Percentiles rank a stretch among this genome's conserved stretches.
Evolutionary conservation across 768 basidiomycete genomes (phyloP).

Genomic region (Daedaleopsis nitida): DNA sequence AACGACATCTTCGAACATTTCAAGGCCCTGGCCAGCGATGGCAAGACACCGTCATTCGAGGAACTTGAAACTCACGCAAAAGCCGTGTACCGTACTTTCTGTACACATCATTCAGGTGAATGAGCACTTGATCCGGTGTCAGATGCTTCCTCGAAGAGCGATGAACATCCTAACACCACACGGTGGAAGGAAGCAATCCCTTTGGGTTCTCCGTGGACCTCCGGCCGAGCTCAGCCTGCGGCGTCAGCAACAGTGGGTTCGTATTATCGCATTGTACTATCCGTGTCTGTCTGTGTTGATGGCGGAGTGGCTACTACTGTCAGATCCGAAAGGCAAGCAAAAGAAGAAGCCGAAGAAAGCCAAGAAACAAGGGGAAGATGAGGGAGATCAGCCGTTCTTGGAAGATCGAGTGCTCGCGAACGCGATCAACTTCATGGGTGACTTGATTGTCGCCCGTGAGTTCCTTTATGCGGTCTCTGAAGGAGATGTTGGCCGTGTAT

Average conservation of each 20-base stretch:
- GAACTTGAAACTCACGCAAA: too few species aligned
- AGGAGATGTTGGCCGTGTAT: conserved; percentile 37
- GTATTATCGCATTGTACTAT: too few species aligned
- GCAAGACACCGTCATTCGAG: neutral
- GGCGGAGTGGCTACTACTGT: too few species aligned
- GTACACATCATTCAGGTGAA: too few species aligned
- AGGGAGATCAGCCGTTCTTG: conserved; percentile 10
- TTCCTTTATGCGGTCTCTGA: conserved; percentile 29
- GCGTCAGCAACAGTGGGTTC: too few species aligned
- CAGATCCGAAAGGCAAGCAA: too few species aligned
- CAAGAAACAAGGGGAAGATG: neutral
- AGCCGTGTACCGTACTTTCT: neutral
- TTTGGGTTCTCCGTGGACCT: too few species aligned
- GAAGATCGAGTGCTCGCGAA: conserved; percentile 31
- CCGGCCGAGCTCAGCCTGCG: too few species aligned
- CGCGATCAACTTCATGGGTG: conserved; percentile 22
- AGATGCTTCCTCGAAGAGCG: neutral
- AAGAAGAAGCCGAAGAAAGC: neutral
- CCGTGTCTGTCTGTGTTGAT: too few species aligned
- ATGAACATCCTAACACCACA: too few species aligned
- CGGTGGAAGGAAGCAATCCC: too few species aligned
- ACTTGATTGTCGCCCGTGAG: conserved; percentile 26
- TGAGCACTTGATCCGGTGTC: neutral
- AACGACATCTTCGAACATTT: neutral
- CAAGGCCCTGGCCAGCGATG: neutral